Base-by-base conservation (phyloP, 1,139 yeast species). In the Kodamaea fungicola region DNA sequence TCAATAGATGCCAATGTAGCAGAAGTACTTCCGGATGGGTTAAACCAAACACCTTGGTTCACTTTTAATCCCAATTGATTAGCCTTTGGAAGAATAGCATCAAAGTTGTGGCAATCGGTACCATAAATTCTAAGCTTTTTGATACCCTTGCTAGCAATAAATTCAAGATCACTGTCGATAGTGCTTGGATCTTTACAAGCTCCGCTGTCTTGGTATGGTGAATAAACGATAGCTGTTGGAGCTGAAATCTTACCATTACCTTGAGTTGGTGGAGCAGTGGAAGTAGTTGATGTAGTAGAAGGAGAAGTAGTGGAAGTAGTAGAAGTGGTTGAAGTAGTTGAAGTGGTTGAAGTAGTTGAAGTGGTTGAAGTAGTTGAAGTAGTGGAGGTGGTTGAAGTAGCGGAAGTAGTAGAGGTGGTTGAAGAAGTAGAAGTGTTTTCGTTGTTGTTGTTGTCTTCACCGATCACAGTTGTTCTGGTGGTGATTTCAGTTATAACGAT, bases 31-130 rank as follows among this genome's bases (percentile, higher is more conserved):
- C 54, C 67, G 24, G 64, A 49, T 26, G 64, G 57, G 12, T 63
- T 47, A 50, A 89, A 80, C 92, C 94, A 89, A 61, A 89, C 75
- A 31, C 97, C 96, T 68, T 87, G 96, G 59, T 85, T 83, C 36
- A 89, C 79, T 33, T 65, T 77, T 37, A 89, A 59, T 2, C 95
- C 96, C 35, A 83, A 63, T 8, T 61, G 41, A n/a, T 57, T 52
- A 44, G 83, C 76, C 35, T 71, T 74, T 34, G 92, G 86, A 49
- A 80, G 72, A 29, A 88, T 79, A 2, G 83, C 79, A 24, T 71
- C 56, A 43, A 85, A 62, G 21, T 86, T 77, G 55, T 77, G 70
- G 67, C 97, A 89, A 58, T 89, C 96, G 39, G 87, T 82, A 49
- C 95, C 95, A 55, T 89, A 89, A 37, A 86, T 61, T 66, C 97